Conservation (phyloP, 352 stramenopile species). For the Phytophthora citrophthora region DNA sequence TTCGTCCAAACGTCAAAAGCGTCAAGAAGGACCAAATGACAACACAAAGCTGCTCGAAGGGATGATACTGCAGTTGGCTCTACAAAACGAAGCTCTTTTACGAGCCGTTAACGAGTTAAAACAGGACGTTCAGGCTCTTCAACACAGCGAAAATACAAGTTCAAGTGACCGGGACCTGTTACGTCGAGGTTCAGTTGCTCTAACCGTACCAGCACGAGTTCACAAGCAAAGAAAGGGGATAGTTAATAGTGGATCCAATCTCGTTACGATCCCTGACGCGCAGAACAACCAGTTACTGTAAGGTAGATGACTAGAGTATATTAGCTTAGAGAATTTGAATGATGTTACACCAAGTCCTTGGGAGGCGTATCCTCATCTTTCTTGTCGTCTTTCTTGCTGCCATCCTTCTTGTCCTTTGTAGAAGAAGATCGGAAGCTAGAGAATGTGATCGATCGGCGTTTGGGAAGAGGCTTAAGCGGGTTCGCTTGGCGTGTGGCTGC, state of each 20-base stretch:
- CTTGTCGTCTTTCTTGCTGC: background rate
- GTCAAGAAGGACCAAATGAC: slow-evolving; percentile 7
- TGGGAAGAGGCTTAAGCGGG: slow-evolving; percentile 51
- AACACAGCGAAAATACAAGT: slow-evolving; percentile 9
- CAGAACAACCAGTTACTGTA: slow-evolving; percentile 18
- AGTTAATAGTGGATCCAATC: background rate
- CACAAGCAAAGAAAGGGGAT: slow-evolving; percentile 12
- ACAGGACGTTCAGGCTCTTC: slow-evolving; percentile 35
- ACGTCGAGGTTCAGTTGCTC: slow-evolving; percentile 1
- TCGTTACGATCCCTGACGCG: slow-evolving; percentile 13
- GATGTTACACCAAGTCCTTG: slow-evolving; percentile 27
- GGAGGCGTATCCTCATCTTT: slow-evolving; percentile 18
- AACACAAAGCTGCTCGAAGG: slow-evolving; percentile 52
- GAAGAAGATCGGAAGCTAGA: slow-evolving; percentile 50
- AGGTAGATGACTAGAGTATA: slow-evolving; percentile 13
- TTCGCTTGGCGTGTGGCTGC: slow-evolving; percentile 55
- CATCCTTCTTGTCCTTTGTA: slow-evolving; percentile 26
- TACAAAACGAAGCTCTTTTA: slow-evolving; percentile 60
- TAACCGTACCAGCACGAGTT: background rate
- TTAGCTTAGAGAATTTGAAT: slow-evolving; percentile 9
- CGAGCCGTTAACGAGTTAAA: slow-evolving; percentile 55
- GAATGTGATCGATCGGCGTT: slow-evolving; percentile 83
- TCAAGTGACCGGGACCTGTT: slow-evolving; percentile 17
- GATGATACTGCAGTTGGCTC: slow-evolving; percentile 63
- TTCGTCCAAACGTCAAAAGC: background rate